phyloP scores from a whole-genome alignment of 106 monocot genomes.

The Apostasia ramifera region DNA sequence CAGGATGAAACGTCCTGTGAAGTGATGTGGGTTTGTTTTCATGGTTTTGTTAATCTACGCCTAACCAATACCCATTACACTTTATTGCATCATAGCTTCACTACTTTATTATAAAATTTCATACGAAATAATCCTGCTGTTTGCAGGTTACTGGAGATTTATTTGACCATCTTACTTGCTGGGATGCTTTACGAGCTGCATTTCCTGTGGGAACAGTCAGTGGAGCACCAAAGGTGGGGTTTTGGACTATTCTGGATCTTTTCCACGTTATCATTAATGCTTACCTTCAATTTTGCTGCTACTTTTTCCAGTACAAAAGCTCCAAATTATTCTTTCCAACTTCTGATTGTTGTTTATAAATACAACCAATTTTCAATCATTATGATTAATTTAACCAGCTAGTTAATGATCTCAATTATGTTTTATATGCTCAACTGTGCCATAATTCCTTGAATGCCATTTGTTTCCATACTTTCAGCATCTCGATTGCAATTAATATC shows the following conservation, averaged over 20 bases:
- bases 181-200: constrained; percentile 27
- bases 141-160: constrained; percentile 18
- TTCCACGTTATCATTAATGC: background rate
- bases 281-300: background rate
- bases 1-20: no score
- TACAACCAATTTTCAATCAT: background rate
- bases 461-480: no score
- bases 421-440: background rate
- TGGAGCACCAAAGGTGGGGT: constrained; percentile 19
- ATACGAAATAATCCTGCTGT: background rate
- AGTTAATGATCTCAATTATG: background rate
- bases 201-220: constrained; percentile 22
- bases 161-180: constrained; percentile 14
- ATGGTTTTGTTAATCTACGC: background rate
- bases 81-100: no score
- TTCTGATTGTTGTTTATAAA: no score
- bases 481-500: no score
- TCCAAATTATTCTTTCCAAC: no score
- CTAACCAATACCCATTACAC: background rate
- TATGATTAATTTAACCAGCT: background rate
- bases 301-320: background rate
- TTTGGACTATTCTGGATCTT: background rate
- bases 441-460: no score
- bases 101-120: background rate
- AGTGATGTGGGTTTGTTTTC: background rate